Base-by-base conservation (phyloP, 306 rosid species). In the Vigna reflexopilosa region DNA sequence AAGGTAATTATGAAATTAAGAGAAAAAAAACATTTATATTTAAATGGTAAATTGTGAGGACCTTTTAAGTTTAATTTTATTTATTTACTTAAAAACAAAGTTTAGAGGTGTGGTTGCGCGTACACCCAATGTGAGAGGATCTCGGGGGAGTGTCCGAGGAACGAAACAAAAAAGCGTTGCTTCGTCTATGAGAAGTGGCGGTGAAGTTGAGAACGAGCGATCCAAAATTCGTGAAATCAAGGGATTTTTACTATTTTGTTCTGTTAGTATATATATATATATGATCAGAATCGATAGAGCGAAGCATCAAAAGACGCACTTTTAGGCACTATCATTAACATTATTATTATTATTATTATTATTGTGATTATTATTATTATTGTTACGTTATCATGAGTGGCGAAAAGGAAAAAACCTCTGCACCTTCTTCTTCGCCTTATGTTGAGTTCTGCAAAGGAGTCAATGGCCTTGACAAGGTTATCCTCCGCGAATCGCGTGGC, bases 401-500 rank as follows among this genome's bases (percentile, higher is more conserved):
- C 76, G 86, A 82, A 45, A 82, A 70, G 50, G 81, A 77, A 10
- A 82, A 63, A 65, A 67, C 65, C 52, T 34, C 79, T 30, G 17
- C 49, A 9, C 77, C 77, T 17, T 61, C 85, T 28, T 22, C 80
- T 71, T 24, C 87, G 20, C 66, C 75, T 28, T 77, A 77, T 69
- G 77, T 73, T 4, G 88, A 85, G 12, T 45, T 88, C 30, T n/a
- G 45, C 80, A 94, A 87, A 54, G 97, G 93, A 82, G 1, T 80
- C 87, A 90, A 90, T 85, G 97, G 95, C 68, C 85, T 88, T 48
- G 87, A 90, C n/a, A 90, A 88, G 82, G 55, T 90, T 80, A 42
- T 93, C 22, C 91, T 85, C 48, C 88, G 88, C 70, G 85, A 90
- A 24, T 67, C 87, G 2, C 90, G 94, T 26, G 94, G 94, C n/a